phyloP scores from a whole-genome alignment of 768 basidiomycete genomes.

The Hygrophorus russula region DNA sequence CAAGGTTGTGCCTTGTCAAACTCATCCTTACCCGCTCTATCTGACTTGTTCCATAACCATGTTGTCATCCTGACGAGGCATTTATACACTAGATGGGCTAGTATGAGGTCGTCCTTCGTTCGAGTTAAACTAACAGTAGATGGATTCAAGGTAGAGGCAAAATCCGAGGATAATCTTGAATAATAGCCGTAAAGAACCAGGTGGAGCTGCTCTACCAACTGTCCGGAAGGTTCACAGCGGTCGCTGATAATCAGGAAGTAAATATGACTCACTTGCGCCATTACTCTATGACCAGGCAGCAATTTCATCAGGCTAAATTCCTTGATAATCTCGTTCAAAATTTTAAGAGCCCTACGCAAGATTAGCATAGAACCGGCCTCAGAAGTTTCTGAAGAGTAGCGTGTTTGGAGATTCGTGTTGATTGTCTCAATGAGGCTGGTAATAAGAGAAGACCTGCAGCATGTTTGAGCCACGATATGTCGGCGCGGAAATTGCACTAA shows the following conservation, averaged over 20 bases:
- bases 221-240: conserved; percentile 1
- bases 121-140: conserved; percentile 32
- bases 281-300: conserved; percentile 52
- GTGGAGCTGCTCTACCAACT: conserved; percentile 49
- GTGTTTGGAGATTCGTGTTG: conserved; percentile 37
- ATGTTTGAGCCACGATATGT: neutral
- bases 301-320: conserved; percentile 66
- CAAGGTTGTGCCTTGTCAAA: conserved; percentile 35
- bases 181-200: conserved; percentile 51
- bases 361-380: conserved; percentile 34
- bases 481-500: neutral
- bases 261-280: conserved; percentile 41
- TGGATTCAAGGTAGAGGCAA: conserved; percentile 25
- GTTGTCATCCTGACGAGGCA: conserved; percentile 55
- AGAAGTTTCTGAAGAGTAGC: conserved; percentile 29
- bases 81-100: conserved; percentile 69
- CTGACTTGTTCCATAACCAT: conserved; percentile 59
- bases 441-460: conserved; percentile 48
- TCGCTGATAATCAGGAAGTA: neutral
- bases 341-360: conserved; percentile 49
- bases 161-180: conserved; percentile 34
- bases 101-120: conserved; percentile 27
- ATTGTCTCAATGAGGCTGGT: conserved; percentile 44
- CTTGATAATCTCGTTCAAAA: conserved; percentile 56
- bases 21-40: conserved; percentile 31